Percentiles rank a stretch among this genome's conserved stretches.
These are phyloP conservation scores for Ganoderma resinaceum DNA, from an alignment of 1,284 basidiomycete genomes.

Conservation along the genomic window DNA sequence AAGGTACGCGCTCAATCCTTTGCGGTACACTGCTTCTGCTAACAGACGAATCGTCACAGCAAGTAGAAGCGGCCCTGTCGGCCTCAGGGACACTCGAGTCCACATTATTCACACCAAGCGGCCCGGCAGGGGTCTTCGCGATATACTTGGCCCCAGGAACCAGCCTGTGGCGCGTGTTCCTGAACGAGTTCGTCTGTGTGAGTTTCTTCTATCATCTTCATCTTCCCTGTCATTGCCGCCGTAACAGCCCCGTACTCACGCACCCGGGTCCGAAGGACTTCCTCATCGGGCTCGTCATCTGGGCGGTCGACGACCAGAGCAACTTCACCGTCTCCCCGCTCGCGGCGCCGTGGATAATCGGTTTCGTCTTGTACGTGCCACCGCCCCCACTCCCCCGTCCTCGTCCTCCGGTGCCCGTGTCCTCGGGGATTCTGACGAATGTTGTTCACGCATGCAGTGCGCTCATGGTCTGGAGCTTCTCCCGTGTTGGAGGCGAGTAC, in stretches of 20 bases:
- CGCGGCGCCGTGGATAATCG: constrained; percentile 58
- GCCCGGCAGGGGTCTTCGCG: constrained; percentile 69
- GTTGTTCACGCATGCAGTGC: constrained; percentile 43
- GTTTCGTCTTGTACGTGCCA: constrained; percentile 60
- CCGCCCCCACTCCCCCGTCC: constrained; percentile 60
- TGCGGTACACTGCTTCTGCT: not conserved
- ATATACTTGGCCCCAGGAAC: constrained; percentile 57
- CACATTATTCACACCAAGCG: constrained; percentile 62
- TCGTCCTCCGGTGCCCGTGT: constrained; percentile 38
- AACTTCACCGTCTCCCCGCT: constrained; percentile 65
- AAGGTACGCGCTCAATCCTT: constrained; percentile 34
- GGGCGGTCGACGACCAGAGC: constrained; percentile 65
- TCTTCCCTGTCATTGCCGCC: not conserved
- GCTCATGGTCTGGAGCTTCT: constrained; percentile 64
- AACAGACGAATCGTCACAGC: constrained; percentile 31
- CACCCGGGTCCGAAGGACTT: constrained; percentile 56
- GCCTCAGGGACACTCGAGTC: constrained; percentile 49
- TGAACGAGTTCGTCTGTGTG: constrained; percentile 74
- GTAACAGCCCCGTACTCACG: not conserved
- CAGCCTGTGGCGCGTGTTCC: constrained; percentile 59
- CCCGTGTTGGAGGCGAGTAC: constrained; percentile 53
- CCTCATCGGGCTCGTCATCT: constrained; percentile 66
- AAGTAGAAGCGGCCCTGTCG: constrained; percentile 50
- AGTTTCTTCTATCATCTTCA: constrained; percentile 33
- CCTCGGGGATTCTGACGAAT: not conserved